Evolutionary conservation across 129 eudicot genomes (phyloP), one percentile per base, ranked within the genome.

Genomic region (Artemisia argyi): DNA sequence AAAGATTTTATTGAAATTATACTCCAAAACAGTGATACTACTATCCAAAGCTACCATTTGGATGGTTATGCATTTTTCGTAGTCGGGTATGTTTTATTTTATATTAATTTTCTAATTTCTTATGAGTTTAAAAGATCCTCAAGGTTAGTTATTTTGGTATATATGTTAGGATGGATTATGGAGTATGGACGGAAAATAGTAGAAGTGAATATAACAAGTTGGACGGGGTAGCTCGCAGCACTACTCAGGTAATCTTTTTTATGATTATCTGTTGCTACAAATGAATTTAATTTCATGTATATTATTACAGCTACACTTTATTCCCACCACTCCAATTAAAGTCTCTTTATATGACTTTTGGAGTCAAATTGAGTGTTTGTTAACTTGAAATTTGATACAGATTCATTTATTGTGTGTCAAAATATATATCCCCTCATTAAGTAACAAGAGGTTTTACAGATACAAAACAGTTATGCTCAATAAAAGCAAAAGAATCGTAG

Each of bases 1-100:
- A 86, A 78, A 83, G 96, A 89, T 42, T 94, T 94, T 55, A 79
- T 86, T 49, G 98, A 94, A 83, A 90, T 94, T 69, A 94, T 94
- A 72, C 80, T 94, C 77, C 98, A 94, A 77, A 94, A 94, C 59
- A 90, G 78, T 64, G 98, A 84, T 74, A 82, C 92, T 1, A 79
- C 84, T 24, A 86, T 94, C 62, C 96, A 90, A 77, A 94, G 85
- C 80, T 94, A 87, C 82, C 98, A 94, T 80, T 66, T 94, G 74
- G 98, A 90, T 83, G 98, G 98, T 69, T 94, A 94, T 68, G 96
- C 98, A 11, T 90, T 94, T 82, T 94, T 90, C 71, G 89, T 94
- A 75, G 98, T 88, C 11, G 98, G 98, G 98, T 94, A 80, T 69
- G 84, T 75, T 42, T 62, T 65, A 60, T 59, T 16, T n/a, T 19